Base-by-base conservation (phyloP, 1,284 basidiomycete species). In the Phylloporus gajari region DNA sequence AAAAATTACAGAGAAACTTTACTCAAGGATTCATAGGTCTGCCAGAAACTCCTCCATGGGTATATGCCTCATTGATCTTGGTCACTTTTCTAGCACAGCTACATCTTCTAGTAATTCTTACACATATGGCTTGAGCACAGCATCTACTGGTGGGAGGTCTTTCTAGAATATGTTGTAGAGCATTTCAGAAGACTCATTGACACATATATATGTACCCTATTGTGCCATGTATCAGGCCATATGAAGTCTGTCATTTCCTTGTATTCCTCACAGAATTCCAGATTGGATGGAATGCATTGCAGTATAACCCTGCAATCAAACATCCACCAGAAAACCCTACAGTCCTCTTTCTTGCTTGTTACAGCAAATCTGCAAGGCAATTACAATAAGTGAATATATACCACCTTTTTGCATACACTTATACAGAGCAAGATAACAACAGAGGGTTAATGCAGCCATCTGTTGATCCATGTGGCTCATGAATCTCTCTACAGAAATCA, bases 1-100 rank as follows among this genome's bases (percentile, higher is more conserved):
- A 38, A 73, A 73, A 25, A 73, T 73, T 5, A 60, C 72, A 0
- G 67, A 73, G 35, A 73, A 70, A 25, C 65, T 73, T 25, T 70
- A 60, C 48, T 56, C 32, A 3, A 73, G 72, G 23, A 74, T 21
- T 27, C 61, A 65, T n/a, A 74, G 30, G n/a, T 73, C 61, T 5
- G 70, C 9, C 21, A 71, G 71, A 32, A 73, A 73, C 51, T 63
- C 53, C 1, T 66, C 7, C 30, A 12, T 42, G 3, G 71, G 64
- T 17, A 66, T 30, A 19, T 21, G 63, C 30, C 59, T 40, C 1
- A 73, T 35, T 42, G 40, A 67, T 25, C 40, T 32, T 12, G 38
- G 67, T 35, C 64, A 42, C 3, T 2, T 21, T 35, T 65, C 70
- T 7, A 73, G 65, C 32, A 15, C 25, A 1, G 38, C 19, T 1